Evolutionary conservation across 2,329 filamentous ascomycete genomes (phyloP).

Genomic region (Monosporascus cannonballus): DNA sequence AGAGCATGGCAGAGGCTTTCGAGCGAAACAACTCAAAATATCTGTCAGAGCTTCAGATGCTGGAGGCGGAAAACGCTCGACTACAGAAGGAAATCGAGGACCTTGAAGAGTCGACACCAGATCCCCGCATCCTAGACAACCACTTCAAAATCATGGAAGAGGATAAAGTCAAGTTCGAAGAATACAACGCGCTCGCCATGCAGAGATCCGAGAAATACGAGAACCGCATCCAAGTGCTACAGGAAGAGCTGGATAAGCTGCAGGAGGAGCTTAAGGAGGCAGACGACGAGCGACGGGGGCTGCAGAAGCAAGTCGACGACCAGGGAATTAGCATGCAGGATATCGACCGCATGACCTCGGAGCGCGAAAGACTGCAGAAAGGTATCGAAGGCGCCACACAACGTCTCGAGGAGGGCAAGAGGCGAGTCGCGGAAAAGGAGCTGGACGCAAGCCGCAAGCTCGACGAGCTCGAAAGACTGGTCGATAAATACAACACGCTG

Average conservation of each 20-base stretch:
- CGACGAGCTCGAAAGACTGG: constrained; percentile 84
- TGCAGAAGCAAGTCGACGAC: constrained; percentile 84
- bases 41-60: constrained; percentile 71
- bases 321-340: constrained; percentile 96
- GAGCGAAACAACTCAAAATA: constrained; percentile 80
- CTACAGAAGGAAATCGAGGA: constrained; percentile 84
- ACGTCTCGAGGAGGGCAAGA: constrained; percentile 80
- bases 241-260: constrained; percentile 78
- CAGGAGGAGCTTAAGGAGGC: constrained; percentile 68
- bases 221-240: constrained; percentile 70
- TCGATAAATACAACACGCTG: constrained; percentile 88
- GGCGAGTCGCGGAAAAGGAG: constrained; percentile 78
- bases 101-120: constrained; percentile 77
- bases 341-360: constrained; percentile 97
- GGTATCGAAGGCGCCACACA: constrained; percentile 71
- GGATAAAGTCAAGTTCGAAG: constrained; percentile 90
- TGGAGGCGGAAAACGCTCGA: constrained; percentile 80
- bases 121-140: constrained; percentile 77
- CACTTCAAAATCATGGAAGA: constrained; percentile 91
- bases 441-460: constrained; percentile 78
- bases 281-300: constrained; percentile 70
- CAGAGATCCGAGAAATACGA: constrained; percentile 87
- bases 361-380: constrained; percentile 88
- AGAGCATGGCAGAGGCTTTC: constrained; percentile 83
- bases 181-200: constrained; percentile 81